Base-by-base conservation (phyloP, 2,329 filamentous ascomycete species). In the Penicillium sp. region DNA sequence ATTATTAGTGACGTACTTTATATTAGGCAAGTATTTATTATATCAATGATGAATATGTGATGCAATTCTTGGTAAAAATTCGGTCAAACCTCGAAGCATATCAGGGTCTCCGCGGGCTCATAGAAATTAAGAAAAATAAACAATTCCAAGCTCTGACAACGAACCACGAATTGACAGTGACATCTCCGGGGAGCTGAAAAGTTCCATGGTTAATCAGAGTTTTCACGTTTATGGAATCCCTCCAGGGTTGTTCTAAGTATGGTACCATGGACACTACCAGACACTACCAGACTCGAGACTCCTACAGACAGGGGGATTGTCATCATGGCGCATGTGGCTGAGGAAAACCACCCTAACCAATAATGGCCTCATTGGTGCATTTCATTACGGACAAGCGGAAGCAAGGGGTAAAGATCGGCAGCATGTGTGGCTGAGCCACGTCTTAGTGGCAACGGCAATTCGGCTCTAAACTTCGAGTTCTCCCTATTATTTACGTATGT, bases 141-240 rank as follows among this genome's bases (percentile, higher is more conserved):
- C 38, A 50, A 31, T 32, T 29, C 14, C 5, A 47, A 26, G 22
- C 22, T 43, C 22, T 16, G 14, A 43, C 38, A 24, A 9, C n/a
- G 13, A 34, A 34, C 13, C 32, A 43, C 32, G 31, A 24, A 46
- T 22, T 35, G 37, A 31, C 20, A 50, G 16, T 56, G 53, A 50
- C 40, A 46, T 46, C 18, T 49, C 42, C 44, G 43, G 29, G 43
- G 50, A 32, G 50, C 53, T 57, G 53, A 56, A 45, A 42, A 40
- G 18, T n/a, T n/a, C n/a, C n/a, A n/a, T n/a, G n/a, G n/a, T n/a
- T 50, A 50, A 38, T 56, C 53, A 53, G 57, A 59, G 35, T 57
- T 59, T 59, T 59, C 49, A 47, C 22, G 26, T 26, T 24, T 24
- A 24, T 16, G 32, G 32, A 35, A 14, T 35, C 14, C 32, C 32